Conservation (phyloP, 441 rosid genomes). For the Gossypium schwendimanii region DNA sequence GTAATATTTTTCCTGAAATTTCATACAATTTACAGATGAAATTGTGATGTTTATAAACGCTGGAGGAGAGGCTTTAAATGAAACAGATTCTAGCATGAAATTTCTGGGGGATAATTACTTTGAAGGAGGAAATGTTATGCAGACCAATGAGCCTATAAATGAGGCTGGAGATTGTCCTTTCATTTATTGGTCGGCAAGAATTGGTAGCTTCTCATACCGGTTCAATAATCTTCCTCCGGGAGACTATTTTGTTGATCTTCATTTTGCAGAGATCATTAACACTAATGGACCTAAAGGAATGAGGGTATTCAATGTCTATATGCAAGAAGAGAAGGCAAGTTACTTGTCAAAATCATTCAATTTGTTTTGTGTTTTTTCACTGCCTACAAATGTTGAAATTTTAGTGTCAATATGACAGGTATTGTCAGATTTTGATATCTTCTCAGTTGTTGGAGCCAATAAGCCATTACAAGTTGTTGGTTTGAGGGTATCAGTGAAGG, state of each 20-base stretch:
- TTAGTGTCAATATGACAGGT: conserved; percentile 45
- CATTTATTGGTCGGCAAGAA: conserved; percentile 66
- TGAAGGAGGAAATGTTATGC: conserved; percentile 60
- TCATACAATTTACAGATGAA: conserved; percentile 38
- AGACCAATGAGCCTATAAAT: conserved; percentile 57
- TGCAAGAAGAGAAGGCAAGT: conserved; percentile 84
- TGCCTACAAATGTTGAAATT: background rate
- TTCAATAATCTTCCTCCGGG: conserved; percentile 48
- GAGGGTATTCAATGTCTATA: conserved; percentile 69
- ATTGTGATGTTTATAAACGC: conserved; percentile 64
- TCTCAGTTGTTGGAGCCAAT: conserved; percentile 71
- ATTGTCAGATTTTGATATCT: conserved; percentile 70
- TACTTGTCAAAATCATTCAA: background rate
- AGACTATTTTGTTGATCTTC: conserved; percentile 62
- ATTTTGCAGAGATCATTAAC: conserved; percentile 76
- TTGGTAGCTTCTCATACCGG: conserved; percentile 60
- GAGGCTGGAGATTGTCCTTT: conserved; percentile 73
- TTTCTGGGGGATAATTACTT: conserved; percentile 46
- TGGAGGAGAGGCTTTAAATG: conserved; percentile 48
- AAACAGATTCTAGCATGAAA: conserved; percentile 34
- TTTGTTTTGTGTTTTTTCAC: background rate
- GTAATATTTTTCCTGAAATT: background rate
- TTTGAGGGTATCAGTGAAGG: conserved; percentile 52
- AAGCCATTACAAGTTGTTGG: conserved; percentile 70
- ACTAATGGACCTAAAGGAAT: conserved; percentile 81